These are phyloP conservation scores for Coprinopsis sp. DNA, from an alignment of 768 basidiomycete genomes.

Conservation along the genomic window DNA sequence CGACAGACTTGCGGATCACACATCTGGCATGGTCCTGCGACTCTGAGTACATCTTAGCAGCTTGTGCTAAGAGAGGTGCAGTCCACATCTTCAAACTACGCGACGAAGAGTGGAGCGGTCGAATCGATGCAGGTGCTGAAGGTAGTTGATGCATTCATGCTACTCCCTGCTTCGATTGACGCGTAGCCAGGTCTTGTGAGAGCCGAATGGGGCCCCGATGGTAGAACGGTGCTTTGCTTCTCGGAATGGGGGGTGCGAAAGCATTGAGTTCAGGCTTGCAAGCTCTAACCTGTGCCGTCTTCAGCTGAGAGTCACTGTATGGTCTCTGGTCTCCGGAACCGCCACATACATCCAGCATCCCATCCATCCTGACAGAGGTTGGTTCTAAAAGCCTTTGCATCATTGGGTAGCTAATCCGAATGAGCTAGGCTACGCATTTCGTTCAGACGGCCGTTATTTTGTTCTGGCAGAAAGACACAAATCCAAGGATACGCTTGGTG, in stretches of 20 bases:
- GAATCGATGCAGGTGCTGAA: conserved; percentile 78
- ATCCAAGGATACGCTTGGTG: conserved; percentile 80
- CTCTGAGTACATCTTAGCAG: conserved; percentile 81
- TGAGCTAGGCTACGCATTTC: conserved; percentile 65
- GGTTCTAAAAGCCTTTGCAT: background rate
- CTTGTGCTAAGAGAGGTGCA: conserved; percentile 63
- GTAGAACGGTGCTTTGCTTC: conserved; percentile 79
- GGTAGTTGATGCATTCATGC: conserved; percentile 26
- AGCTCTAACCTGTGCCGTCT: conserved; percentile 4
- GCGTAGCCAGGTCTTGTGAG: conserved; percentile 57
- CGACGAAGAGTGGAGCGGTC: conserved; percentile 74
- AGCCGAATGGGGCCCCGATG: conserved; percentile 89
- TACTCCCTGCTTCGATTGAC: background rate
- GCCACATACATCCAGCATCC: conserved; percentile 87
- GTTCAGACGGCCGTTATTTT: conserved; percentile 78
- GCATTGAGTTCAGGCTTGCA: conserved; percentile 14
- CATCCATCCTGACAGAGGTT: conserved; percentile 76
- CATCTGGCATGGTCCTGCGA: conserved; percentile 85
- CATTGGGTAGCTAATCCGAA: background rate
- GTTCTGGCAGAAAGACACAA: conserved; percentile 85
- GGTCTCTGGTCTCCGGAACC: conserved; percentile 71
- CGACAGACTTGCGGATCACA: conserved; percentile 50
- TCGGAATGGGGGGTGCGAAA: conserved; percentile 86
- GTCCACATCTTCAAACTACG: conserved; percentile 77
- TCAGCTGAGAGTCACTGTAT: conserved; percentile 81